phyloP scores from a whole-genome alignment of 176 grass and related monocot genomes.

The Cocos nucifera region DNA sequence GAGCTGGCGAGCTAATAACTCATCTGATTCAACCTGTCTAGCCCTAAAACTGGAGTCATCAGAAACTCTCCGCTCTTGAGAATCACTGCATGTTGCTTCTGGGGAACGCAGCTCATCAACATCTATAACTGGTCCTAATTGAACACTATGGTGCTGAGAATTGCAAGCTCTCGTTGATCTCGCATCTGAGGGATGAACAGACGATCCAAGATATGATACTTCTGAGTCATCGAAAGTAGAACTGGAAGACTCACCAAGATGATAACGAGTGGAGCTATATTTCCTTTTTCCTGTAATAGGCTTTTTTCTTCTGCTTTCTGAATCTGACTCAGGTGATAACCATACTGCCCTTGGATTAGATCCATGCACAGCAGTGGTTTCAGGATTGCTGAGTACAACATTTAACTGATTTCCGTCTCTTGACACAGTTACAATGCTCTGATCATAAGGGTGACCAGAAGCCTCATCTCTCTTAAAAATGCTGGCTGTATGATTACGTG shows the following conservation, averaged over 20 bases:
- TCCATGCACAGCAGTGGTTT: background rate
- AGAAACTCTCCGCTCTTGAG: constrained; percentile 4
- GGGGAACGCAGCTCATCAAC: constrained; percentile 36
- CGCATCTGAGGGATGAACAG: constrained; percentile 3
- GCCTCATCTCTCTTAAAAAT: no score
- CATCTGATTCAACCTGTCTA: constrained; percentile 68
- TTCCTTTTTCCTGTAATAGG: constrained; percentile 31
- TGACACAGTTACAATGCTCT: no score
- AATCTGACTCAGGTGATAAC: background rate
- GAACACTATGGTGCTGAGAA: constrained; percentile 7
- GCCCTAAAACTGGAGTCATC: constrained; percentile 24
- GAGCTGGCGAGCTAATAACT: constrained; percentile 76
- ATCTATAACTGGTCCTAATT: constrained; percentile 48
- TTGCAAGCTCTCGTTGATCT: constrained; percentile 25
- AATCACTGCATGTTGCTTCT: background rate
- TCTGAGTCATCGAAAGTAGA: constrained; percentile 22
- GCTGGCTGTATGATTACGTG: constrained; percentile 26
- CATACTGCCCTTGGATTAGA: background rate
- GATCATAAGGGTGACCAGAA: no score
- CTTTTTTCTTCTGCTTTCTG: constrained; percentile 17
- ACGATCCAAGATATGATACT: constrained; percentile 26
- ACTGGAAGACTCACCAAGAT: constrained; percentile 31
- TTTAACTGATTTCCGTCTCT: no score
- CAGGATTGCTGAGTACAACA: no score
- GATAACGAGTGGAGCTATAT: constrained; percentile 13